A percentile compares a stretch with the other conserved stretches of the same genome.
Evolutionary conservation across 805 yeast genomes (phyloP).

Genomic region (Yamadazyma philogaea): DNA sequence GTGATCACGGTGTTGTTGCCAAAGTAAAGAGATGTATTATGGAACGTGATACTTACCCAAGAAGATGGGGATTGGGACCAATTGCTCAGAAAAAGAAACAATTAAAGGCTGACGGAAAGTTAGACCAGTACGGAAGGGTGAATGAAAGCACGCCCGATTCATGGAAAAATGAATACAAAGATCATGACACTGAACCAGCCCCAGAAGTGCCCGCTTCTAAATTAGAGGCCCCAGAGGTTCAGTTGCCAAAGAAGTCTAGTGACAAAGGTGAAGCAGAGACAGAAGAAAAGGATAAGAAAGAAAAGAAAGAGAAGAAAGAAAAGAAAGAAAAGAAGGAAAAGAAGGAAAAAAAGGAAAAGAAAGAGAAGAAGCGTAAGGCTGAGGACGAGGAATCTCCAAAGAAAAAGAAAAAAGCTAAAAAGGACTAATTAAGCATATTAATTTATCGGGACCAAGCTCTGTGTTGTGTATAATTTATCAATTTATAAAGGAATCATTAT

Average conservation of each 20-base stretch:
- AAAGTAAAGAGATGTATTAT: conserved; percentile 98
- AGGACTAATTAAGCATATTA: conserved; percentile 17
- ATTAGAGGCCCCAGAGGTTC: conserved; percentile 44
- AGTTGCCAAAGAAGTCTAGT: conserved; percentile 49
- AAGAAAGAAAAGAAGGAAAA: conserved; percentile 47
- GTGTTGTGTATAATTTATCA: conserved; percentile 9
- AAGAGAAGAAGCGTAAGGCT: conserved; percentile 41
- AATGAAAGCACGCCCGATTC: conserved; percentile 91
- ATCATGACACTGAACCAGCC: conserved; percentile 58
- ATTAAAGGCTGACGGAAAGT: conserved; percentile 93
- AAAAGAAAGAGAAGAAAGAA: conserved; percentile 28
- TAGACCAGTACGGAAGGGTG: conserved; percentile 91
- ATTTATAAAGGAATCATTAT: conserved; percentile 8
- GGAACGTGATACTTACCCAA: conserved; percentile 99
- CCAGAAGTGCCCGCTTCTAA: conserved; percentile 58
- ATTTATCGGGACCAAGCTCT: conserved; percentile 2
- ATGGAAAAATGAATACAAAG: conserved; percentile 85
- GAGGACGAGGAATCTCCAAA: conserved; percentile 45
- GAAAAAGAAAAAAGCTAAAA: conserved; percentile 47
- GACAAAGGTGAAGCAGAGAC: conserved; percentile 40
- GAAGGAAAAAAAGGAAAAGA: conserved; percentile 46
- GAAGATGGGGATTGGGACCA: conserved; percentile 99
- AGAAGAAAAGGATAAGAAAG: conserved; percentile 17
- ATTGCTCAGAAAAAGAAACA: conserved; percentile 98
- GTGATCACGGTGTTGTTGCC: conserved; percentile 99